phyloP scores from a whole-genome alignment of 208 protist genomes.

The Wallacemonas sp. region DNA sequence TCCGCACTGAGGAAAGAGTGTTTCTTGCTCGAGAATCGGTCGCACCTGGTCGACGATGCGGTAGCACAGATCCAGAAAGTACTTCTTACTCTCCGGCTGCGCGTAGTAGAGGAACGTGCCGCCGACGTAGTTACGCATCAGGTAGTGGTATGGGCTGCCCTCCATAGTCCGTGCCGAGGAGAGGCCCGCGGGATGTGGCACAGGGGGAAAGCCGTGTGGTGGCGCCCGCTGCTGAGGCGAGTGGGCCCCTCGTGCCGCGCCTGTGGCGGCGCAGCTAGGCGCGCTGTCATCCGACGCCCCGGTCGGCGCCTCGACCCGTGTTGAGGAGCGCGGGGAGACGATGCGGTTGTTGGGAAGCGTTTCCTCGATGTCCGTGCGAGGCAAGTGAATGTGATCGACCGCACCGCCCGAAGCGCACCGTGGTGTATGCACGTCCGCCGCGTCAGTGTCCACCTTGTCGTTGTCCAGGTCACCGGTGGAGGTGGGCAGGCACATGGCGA shows the following conservation, averaged over 20 bases:
- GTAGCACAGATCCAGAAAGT: conserved; percentile 51
- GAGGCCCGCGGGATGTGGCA: conserved; percentile 15
- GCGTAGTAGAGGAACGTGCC: conserved; percentile 55
- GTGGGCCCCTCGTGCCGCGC: background rate
- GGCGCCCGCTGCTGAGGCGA: background rate
- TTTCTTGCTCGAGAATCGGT: conserved; percentile 60
- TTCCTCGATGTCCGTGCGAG: conserved; percentile 5
- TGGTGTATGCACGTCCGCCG: background rate
- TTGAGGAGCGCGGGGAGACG: conserved; percentile 24
- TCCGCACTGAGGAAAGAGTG: conserved; percentile 38
- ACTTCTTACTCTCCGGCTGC: conserved; percentile 35
- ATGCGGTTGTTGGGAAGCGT: conserved; percentile 19
- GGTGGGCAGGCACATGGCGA: conserved; percentile 17
- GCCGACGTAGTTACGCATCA: conserved; percentile 52
- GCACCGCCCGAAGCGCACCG: background rate
- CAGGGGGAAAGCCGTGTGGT: background rate
- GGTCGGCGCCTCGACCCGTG: background rate
- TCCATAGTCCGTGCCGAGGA: conserved; percentile 29
- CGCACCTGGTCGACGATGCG: conserved; percentile 41
- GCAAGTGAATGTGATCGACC: background rate
- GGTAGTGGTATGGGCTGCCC: conserved; percentile 65
- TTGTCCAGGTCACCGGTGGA: conserved; percentile 6
- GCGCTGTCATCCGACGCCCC: background rate
- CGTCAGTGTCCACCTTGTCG: background rate
- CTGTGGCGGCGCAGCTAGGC: background rate